A percentile compares a stretch with the other conserved stretches of the same genome.
These are phyloP conservation scores for Eimeria zaria DNA, from an alignment of 169 alveolate species.

Conservation along the genomic window DNA sequence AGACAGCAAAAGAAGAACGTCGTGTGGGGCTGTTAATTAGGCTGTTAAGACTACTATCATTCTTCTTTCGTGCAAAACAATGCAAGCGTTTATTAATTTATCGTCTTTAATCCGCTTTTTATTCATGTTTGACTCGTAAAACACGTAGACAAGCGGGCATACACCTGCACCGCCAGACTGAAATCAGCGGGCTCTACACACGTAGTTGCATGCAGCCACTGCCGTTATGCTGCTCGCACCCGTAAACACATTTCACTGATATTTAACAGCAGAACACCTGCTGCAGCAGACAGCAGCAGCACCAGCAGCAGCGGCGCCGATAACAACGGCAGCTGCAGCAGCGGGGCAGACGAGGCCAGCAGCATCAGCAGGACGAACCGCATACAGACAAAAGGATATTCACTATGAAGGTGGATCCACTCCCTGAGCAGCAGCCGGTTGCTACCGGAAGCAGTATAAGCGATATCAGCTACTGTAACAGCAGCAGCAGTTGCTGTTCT, in stretches of 20 bases:
- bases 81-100: neutral
- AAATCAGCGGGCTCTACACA: neutral
- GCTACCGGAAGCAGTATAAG: neutral
- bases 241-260: neutral
- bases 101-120: neutral
- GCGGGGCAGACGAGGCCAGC: neutral
- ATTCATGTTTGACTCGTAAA: neutral
- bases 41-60: neutral
- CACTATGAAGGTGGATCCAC: neutral
- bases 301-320: neutral
- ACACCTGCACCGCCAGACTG: neutral
- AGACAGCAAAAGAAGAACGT: neutral
- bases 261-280: neutral
- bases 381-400: neutral
- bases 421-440: conserved; percentile 11
- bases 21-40: neutral
- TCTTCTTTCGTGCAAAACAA: neutral
- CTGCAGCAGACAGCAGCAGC: neutral
- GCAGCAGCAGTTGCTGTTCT: neutral
- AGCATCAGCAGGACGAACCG: neutral
- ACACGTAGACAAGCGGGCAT: neutral
- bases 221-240: neutral
- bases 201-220: neutral
- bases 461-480: conserved; percentile 31
- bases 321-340: neutral